Evolutionary conservation across 2,329 filamentous ascomycete genomes (phyloP).

Genomic region (Fusarium secorum): DNA sequence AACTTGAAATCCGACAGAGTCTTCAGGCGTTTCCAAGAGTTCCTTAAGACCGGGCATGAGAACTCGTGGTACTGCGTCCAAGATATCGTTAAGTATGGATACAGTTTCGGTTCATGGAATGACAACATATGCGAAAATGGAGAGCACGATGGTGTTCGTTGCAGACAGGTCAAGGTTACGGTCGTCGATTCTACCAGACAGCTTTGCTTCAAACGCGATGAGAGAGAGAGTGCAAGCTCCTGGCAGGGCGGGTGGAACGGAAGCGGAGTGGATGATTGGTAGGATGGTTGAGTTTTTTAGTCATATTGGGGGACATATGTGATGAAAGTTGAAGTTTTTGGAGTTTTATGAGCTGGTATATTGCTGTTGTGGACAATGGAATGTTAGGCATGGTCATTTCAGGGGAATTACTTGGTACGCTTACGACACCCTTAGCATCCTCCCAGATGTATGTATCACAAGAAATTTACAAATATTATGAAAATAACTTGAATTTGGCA

Average conservation of each 20-base stretch:
- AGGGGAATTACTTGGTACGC: not conserved
- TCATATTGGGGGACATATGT: fast-evolving
- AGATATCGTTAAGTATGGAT: not conserved
- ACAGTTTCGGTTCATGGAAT: not conserved
- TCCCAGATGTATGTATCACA: no score
- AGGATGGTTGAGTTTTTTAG: fast-evolving
- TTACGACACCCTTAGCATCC: fast-evolving
- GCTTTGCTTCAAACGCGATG: not conserved
- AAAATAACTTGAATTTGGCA: not conserved
- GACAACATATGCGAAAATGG: not conserved
- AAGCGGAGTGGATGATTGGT: no score
- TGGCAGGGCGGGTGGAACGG: not conserved
- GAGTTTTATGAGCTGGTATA: not conserved
- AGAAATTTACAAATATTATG: fast-evolving
- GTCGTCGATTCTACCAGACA: not conserved
- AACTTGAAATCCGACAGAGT: not conserved
- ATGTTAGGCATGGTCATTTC: not conserved
- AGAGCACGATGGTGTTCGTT: not conserved
- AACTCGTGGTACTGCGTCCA: not conserved
- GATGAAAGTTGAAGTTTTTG: not conserved
- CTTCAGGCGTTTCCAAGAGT: not conserved
- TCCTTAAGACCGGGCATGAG: not conserved
- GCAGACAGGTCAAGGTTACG: not conserved
- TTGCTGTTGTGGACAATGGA: not conserved
- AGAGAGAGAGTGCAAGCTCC: not conserved